phyloP scores from a whole-genome alignment of 768 basidiomycete species.

The Pisolithus orientalis region DNA sequence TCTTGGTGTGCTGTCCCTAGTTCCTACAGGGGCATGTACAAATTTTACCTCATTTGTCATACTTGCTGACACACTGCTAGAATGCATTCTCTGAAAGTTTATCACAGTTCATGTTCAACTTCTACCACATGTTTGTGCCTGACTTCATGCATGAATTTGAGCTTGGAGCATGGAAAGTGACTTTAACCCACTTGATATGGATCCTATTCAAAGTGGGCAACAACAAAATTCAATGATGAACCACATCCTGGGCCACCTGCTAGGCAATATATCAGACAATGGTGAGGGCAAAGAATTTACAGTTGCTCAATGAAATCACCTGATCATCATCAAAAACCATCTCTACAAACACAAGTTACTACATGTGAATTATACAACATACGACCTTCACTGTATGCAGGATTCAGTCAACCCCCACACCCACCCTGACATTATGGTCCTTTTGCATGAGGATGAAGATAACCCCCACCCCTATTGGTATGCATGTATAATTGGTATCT shows the following conservation, averaged over 20 bases:
- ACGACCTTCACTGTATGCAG: constrained; percentile 23
- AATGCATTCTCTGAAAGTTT: constrained; percentile 27
- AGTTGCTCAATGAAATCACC: constrained; percentile 7
- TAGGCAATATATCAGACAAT: constrained; percentile 18
- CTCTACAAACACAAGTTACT: constrained; percentile 23
- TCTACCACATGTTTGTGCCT: no score
- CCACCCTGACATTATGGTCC: constrained; percentile 33
- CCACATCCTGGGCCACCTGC: constrained; percentile 15
- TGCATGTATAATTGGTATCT: constrained; percentile 10
- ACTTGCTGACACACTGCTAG: constrained; percentile 6
- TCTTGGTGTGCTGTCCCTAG: neutral
- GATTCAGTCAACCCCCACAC: constrained; percentile 35
- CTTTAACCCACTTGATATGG: constrained; percentile 30
- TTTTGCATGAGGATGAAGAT: constrained; percentile 20
- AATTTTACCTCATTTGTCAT: no score
- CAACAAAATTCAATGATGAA: constrained; percentile 13
- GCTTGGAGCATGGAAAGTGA: constrained; percentile 28
- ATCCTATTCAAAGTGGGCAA: constrained; percentile 19
- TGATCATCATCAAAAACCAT: constrained; percentile 16
- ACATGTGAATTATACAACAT: constrained; percentile 25
- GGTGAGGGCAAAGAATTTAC: constrained; percentile 14
- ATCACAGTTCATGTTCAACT: neutral
- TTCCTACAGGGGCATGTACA: neutral
- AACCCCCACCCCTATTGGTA: constrained; percentile 34
- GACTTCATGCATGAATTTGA: constrained; percentile 27